Conservation (phyloP, 208 protist species). For the Giardia duodenalis region DNA sequence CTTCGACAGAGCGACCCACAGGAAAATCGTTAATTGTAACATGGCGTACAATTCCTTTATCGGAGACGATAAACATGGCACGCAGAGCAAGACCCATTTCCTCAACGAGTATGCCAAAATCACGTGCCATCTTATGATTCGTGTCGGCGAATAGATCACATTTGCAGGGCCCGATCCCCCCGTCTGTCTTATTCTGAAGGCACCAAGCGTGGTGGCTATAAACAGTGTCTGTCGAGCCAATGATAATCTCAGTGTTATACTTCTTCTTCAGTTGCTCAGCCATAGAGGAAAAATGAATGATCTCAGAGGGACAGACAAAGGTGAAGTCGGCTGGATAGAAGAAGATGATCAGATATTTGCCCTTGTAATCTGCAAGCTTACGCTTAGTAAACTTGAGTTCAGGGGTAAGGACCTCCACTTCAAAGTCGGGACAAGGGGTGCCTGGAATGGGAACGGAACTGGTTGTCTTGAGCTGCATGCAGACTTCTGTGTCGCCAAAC, state of each 20-base stretch:
- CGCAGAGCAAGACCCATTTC: constrained; percentile 44
- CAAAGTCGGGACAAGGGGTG: too few relatives aligned
- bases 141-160: constrained; percentile 83
- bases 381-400: too few relatives aligned
- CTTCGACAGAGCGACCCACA: constrained; percentile 73
- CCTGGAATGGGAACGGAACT: too few relatives aligned
- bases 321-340: constrained; percentile 34
- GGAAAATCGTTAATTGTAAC: constrained; percentile 71
- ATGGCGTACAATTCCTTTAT: constrained; percentile 13
- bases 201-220: constrained; percentile 81
- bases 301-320: constrained; percentile 42
- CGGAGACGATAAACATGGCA: constrained; percentile 23
- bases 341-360: constrained; percentile 9
- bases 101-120: constrained; percentile 73
- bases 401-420: too few relatives aligned
- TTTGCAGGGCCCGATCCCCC: constrained; percentile 76
- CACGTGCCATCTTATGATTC: constrained; percentile 63
- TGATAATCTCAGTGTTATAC: constrained; percentile 3
- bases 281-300: background rate
- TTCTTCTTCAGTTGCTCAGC: background rate
- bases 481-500: too few relatives aligned
- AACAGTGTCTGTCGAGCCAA: constrained; percentile 19
- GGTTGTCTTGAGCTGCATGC: too few relatives aligned
- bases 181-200: constrained; percentile 70
- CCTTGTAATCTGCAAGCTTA: too few relatives aligned